Percentiles rank a stretch among this genome's conserved stretches.
These are phyloP conservation scores for Aspergillus nomiae DNA, from an alignment of 2,329 filamentous ascomycete genomes.

Conservation along the genomic window DNA sequence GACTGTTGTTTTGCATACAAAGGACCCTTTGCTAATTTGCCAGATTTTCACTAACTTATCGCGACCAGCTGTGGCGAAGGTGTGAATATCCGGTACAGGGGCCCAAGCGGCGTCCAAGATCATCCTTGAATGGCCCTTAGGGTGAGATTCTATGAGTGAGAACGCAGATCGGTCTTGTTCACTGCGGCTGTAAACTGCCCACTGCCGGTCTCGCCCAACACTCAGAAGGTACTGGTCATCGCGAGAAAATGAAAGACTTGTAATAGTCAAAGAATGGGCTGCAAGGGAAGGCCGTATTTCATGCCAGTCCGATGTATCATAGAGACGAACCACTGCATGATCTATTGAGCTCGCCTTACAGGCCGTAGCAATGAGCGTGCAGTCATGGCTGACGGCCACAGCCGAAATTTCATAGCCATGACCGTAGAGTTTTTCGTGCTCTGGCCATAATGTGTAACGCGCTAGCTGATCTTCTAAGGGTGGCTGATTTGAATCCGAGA, in stretches of 20 bases:
- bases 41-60: constrained; percentile 84
- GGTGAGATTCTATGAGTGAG: constrained; percentile 63
- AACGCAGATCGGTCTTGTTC: constrained; percentile 51
- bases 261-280: constrained; percentile 86
- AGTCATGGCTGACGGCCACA: constrained; percentile 75
- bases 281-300: constrained; percentile 80
- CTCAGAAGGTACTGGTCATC: constrained; percentile 78
- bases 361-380: constrained; percentile 78
- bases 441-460: constrained; percentile 90
- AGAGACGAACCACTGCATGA: constrained; percentile 90
- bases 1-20: constrained; percentile 58
- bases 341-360: constrained; percentile 91
- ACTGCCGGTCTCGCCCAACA: constrained; percentile 88
- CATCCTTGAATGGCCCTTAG: constrained; percentile 89
- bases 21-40: constrained; percentile 48
- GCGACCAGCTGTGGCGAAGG: constrained; percentile 85
- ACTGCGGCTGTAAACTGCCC: constrained; percentile 73
- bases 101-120: constrained; percentile 88
- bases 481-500: constrained; percentile 67
- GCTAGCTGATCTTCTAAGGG: constrained; percentile 89
- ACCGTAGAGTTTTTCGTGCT: constrained; percentile 94
- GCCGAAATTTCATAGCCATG: constrained; percentile 97
- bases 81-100: constrained; percentile 46
- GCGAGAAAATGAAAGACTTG: constrained; percentile 74
- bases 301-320: constrained; percentile 84